Evolutionary conservation across 1,139 yeast genomes (phyloP), one percentile per base, ranked within the genome.

Genomic region (Zygosaccharomyces pseudobailii): DNA sequence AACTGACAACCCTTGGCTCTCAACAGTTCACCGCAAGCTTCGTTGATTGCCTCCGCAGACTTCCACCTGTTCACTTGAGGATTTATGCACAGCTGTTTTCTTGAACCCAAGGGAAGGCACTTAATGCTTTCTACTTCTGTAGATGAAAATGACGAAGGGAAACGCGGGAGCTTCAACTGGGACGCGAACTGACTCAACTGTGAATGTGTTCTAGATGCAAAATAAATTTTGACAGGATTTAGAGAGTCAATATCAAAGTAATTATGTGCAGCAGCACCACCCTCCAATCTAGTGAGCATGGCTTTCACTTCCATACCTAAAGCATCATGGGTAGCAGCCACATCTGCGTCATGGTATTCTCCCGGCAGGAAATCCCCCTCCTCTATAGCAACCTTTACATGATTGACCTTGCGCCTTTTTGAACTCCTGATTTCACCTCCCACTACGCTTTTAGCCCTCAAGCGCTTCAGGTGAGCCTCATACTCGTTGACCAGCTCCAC

Each of bases 121-220:
- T 84, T 84, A 3, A 74, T 70, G 48, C 79, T 66, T 57, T 78
- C 81, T 1, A 53, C 52, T 1, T 61, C 53, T 23, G 72, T 74
- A 1, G 63, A 55, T 0, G 70, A 47, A 51, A 79, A 71, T 0
- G 89, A 77, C 0, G 95, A 76, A 0, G 86, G 84, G 52, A 88
- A 84, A 0, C 66, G 53, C 0, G 95, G 80, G 31, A 85, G 62
- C 34, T 73, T 66, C 42, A 90, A 67, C 57, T 92, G 97, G 21
- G 80, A 78, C 0, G 90, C 79, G 62, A 90, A 87, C 59, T 90
- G 98, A 42, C 75, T 75, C 46, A 90, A 69, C 62, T 90, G 98
- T 0, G 97, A 87, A 61, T 90, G 97, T 0, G 98, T 90, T 64
- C 98, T 71, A 1, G 97, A 88, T 0, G 95, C 75, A 61, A 82